Evolutionary conservation across 2,329 filamentous ascomycete species (phyloP).

Genomic region (Xylariaceae sp.): DNA sequence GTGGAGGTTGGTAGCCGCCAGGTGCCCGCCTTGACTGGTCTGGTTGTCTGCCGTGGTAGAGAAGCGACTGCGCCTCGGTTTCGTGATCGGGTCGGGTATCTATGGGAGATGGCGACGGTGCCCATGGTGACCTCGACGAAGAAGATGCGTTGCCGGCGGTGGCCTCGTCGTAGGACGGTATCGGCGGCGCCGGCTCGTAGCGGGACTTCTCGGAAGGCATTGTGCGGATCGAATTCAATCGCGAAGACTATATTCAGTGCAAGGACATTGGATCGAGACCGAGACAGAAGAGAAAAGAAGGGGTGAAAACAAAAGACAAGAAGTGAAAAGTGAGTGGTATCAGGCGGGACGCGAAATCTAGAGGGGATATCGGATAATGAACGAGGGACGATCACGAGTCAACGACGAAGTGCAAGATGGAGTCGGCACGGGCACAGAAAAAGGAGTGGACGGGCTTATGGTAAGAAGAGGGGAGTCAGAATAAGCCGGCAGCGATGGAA

Average conservation of each 20-base stretch:
- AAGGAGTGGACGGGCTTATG: slow-evolving; percentile 19
- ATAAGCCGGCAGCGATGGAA: neutral
- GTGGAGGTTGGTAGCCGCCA: slow-evolving; percentile 69
- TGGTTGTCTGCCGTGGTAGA: slow-evolving; percentile 46
- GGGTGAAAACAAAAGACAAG: neutral
- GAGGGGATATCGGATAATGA: neutral
- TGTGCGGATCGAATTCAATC: slow-evolving; percentile 11
- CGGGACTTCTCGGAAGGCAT: slow-evolving; percentile 48
- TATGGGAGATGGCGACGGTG: slow-evolving; percentile 53
- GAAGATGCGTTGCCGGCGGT: slow-evolving; percentile 52
- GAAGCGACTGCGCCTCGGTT: slow-evolving; percentile 71
- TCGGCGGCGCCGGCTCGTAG: slow-evolving; percentile 64
- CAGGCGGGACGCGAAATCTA: neutral
- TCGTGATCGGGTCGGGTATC: slow-evolving; percentile 62
- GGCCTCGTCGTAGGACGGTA: slow-evolving; percentile 81
- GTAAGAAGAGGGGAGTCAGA: slow-evolving; percentile 3
- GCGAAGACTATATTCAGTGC: slow-evolving; percentile 17
- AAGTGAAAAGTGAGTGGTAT: slow-evolving; percentile 1
- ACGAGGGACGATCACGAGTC: neutral
- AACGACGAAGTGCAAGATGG: slow-evolving; percentile 5
- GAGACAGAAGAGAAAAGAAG: neutral
- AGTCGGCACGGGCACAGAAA: slow-evolving; percentile 17
- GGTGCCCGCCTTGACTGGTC: slow-evolving; percentile 40
- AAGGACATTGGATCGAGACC: slow-evolving; percentile 10
- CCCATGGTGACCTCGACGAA: slow-evolving; percentile 44